phyloP scores from a whole-genome alignment of 2,329 filamentous ascomycete genomes.

The Hypoxylon sp. region DNA sequence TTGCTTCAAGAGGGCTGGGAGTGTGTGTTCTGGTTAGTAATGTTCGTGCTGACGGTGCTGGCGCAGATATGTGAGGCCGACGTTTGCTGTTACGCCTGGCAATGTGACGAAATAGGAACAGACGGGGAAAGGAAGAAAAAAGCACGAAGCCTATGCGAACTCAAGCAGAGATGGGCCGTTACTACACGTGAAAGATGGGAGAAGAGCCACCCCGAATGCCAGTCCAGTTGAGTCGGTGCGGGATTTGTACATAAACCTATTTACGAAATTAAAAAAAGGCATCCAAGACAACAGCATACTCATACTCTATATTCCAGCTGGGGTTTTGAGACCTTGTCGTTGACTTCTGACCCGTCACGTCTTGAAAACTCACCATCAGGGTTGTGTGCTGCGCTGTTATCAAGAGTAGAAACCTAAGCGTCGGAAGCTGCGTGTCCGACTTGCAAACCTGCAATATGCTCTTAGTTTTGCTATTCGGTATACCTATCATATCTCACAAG shows the following conservation, averaged over 20 bases:
- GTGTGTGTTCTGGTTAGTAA: not conserved
- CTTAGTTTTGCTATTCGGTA: too few relatives aligned
- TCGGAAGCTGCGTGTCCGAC: too few relatives aligned
- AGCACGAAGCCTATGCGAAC: not conserved
- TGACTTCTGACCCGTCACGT: too few relatives aligned
- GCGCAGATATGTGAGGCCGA: constrained; percentile 81
- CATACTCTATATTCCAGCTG: not conserved
- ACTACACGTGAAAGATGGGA: constrained; percentile 23
- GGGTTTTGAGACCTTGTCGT: not conserved
- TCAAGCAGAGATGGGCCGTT: not conserved
- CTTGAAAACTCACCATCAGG: too few relatives aligned
- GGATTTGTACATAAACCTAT: constrained; percentile 12
- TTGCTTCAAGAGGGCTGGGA: not conserved
- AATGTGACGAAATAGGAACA: constrained; percentile 67
- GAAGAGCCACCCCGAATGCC: constrained; percentile 29
- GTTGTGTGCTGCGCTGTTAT: too few relatives aligned
- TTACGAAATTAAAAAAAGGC: constrained; percentile 4
- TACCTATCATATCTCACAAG: too few relatives aligned
- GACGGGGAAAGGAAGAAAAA: not conserved
- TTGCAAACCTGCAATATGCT: too few relatives aligned
- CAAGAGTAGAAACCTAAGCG: too few relatives aligned
- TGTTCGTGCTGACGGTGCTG: constrained; percentile 17
- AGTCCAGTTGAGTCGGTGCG: not conserved
- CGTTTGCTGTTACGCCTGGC: constrained; percentile 76
- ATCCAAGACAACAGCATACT: not conserved